Base-by-base conservation (phyloP, 805 yeast genomes). In the Candida vaughaniae region DNA sequence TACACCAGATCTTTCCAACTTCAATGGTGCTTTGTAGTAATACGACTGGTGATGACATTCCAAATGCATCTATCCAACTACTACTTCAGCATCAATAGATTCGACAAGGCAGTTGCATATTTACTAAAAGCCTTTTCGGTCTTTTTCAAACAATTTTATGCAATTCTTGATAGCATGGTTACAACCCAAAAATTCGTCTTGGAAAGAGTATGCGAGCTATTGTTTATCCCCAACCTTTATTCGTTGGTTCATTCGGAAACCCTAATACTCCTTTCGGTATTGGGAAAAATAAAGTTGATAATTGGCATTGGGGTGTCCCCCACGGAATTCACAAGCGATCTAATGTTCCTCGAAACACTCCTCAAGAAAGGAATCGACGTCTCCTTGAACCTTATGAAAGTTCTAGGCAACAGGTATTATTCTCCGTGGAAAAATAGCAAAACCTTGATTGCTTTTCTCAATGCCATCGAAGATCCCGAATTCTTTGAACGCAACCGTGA, bases 341-440 rank as follows among this genome's bases (percentile, higher is more conserved):
- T 35, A 16, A 12, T 18, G 9, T 22, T 22, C 9, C 34, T 33
- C 16, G 39, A 32, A 7, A 39, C 20, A 4, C 14, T 37, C 10
- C 31, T 46, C 14, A 37, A 35, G 11, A 52, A 42, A n/a, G 48
- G 52, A 7, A 47, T 55, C 12, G 63, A 53, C 1, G 22, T 23
- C 2, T 38, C 37, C 12, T 16, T 43, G 4, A 33, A 31, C 16
- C 38, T 33, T 17, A 14, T 43, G 27, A 34, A 29, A 19, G 60
- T 64, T 17, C 53, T 82, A 15, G 75, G 85, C 5, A 64, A 58
- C 12, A 69, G 75, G 44, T 81, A 80, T 51, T 78, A 77, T 39
- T 78, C 77, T 48, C 81, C 87, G 2, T 78, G 80, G 78, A 71
- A 82, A 57, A 70, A 81, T 54, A 62, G 76, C 25, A 80, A 80